Percentiles rank a stretch among this genome's conserved stretches.
These are phyloP conservation scores for Glebionis coronaria DNA, from an alignment of 129 eudicot species.

Conservation along the genomic window DNA sequence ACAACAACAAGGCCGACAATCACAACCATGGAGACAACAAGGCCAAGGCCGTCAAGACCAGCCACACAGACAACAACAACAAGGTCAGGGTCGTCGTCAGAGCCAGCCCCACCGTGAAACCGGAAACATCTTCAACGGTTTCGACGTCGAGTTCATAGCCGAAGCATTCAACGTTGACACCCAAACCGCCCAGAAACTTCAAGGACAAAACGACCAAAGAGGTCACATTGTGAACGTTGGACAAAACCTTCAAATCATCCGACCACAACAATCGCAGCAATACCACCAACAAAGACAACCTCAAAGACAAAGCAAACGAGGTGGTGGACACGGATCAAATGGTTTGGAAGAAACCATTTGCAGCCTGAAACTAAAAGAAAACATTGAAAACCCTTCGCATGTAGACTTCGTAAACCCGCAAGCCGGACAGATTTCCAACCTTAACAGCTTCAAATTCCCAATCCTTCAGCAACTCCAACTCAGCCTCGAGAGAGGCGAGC, in stretches of 20 bases:
- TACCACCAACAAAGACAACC: constrained; percentile 9
- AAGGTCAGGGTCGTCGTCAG: neutral
- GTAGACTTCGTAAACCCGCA: constrained; percentile 58
- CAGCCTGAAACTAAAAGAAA: constrained; percentile 38
- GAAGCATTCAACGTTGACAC: constrained; percentile 50
- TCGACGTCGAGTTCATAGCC: constrained; percentile 29
- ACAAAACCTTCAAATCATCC: constrained; percentile 40
- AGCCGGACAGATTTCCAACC: constrained; percentile 50
- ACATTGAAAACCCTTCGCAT: constrained; percentile 48
- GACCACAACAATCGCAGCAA: constrained; percentile 37
- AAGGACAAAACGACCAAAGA: constrained; percentile 49
- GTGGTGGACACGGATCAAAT: constrained; percentile 17
- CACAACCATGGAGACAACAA: no score
- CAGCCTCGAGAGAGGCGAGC: constrained; percentile 57
- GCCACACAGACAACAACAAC: no score
- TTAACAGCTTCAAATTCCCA: constrained; percentile 67
- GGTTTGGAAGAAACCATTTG: constrained; percentile 69
- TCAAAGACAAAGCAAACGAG: neutral
- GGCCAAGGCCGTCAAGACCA: no score
- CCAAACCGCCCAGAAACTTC: constrained; percentile 56
- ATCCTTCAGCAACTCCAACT: constrained; percentile 46
- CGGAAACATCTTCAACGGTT: constrained; percentile 56
- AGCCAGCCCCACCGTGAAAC: constrained; percentile 4
- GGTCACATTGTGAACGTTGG: constrained; percentile 48
- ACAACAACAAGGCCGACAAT: constrained; percentile 17